Evolutionary conservation across 2,329 filamentous ascomycete species (phyloP).

Genomic region (Fusarium tupiense): DNA sequence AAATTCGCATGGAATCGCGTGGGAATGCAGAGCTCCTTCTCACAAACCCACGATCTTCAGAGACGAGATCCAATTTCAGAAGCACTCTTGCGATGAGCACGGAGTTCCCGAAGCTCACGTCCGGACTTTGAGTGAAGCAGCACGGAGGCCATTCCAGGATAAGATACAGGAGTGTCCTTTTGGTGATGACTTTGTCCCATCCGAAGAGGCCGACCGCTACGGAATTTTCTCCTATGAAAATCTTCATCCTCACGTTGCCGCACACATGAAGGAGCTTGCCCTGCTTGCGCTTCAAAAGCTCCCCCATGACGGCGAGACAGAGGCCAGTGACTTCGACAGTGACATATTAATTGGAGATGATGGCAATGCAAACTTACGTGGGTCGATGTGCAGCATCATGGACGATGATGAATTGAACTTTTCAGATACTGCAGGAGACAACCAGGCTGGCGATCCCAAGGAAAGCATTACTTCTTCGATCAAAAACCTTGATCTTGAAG

Average conservation of each 20-base stretch:
- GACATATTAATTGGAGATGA: background rate
- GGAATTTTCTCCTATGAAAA: background rate
- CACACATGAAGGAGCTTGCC: slow-evolving; percentile 1
- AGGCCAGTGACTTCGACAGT: background rate
- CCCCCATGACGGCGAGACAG: background rate
- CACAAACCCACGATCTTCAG: background rate
- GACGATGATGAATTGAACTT: background rate
- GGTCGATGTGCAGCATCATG: background rate
- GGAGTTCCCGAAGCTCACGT: background rate
- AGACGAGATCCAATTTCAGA: background rate
- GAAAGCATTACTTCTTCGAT: background rate
- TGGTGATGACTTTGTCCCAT: background rate
- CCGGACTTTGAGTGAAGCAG: background rate
- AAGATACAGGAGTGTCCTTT: background rate
- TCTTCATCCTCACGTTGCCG: background rate
- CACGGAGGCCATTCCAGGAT: background rate
- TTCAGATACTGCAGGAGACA: background rate
- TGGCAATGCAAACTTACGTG: background rate
- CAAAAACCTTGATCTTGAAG: background rate
- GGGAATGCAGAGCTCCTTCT: background rate
- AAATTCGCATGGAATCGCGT: background rate
- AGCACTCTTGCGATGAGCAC: background rate
- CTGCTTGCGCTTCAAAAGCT: background rate
- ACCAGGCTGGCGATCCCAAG: background rate
- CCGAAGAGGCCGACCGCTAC: background rate